Base-by-base conservation (phyloP, 2,329 filamentous ascomycete species). In the Pseudonectria foliicola region DNA sequence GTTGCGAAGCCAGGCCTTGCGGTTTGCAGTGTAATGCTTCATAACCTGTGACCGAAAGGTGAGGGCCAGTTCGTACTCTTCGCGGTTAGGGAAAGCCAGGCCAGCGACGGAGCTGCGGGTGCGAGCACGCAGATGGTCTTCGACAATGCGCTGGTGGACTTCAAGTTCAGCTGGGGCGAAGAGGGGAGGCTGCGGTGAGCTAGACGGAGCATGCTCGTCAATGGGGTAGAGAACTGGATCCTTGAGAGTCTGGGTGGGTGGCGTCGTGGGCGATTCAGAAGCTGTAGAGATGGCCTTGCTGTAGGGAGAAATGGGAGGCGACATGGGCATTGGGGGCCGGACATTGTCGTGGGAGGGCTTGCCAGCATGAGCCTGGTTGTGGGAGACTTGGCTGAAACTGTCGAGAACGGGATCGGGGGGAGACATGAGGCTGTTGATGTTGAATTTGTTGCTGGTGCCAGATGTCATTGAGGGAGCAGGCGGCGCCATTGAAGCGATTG, bases 201-300 rank as follows among this genome's bases (percentile, higher is more conserved):
- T 65, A 10, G 59, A 46, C 3, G 52, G 59, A 31, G 26, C 47
- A 10, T 53, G 39, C 10, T 75, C 71, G 25, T 66, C 64, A 25
- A 49, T 35, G 8, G 75, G 74, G 44, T 75, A 80, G 23, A 80
- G 59, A 24, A 80, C 75, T 2, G 75, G 75, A 41, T 80, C 76
- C 43, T 66, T 64, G 35, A 67, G 54, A 3, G 44, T 10, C 27
- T 58, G 53, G 27, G 40, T 38, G 14, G 53, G 44, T 13, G 59
- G 48, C 11, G 58, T 58, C 4, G 45, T 39, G 0, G 56, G 46
- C 2, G 49, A 46, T 25, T 58, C 50, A 23, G 45, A 52, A 29
- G 55, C 8, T 21, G 18, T 53, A 31, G 64, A 57, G 32, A 63
- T 56, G 3, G 56, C 42, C 34, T 64, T 66, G 39, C 61, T 66